phyloP scores from a whole-genome alignment of 352 stramenopile genomes.

The Globisporangium megalacanthum region DNA sequence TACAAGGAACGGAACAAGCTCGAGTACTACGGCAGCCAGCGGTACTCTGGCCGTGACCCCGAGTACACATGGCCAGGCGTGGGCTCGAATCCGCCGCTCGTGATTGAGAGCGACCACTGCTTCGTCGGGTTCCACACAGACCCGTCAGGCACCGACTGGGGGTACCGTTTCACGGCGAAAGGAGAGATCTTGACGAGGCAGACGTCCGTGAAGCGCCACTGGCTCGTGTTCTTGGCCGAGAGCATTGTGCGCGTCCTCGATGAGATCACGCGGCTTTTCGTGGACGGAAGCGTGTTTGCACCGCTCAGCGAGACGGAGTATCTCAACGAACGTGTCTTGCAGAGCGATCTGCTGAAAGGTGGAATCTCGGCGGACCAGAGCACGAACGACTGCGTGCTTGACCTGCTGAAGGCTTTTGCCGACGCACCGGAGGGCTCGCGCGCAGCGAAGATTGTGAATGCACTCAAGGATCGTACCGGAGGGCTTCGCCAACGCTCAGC shows the following conservation, averaged over 20 bases:
- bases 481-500: constrained; percentile 9
- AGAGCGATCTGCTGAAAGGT: constrained; percentile 67
- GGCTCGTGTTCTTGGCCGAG: constrained; percentile 51
- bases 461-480: constrained; percentile 28
- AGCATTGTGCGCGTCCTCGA: constrained; percentile 41
- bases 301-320: constrained; percentile 46
- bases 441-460: constrained; percentile 39
- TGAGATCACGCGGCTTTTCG: constrained; percentile 40
- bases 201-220: constrained; percentile 48
- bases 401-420: constrained; percentile 58
- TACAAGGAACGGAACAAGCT: constrained; percentile 58
- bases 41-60: constrained; percentile 69
- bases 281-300: constrained; percentile 40
- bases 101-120: constrained; percentile 75
- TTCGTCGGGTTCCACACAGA: constrained; percentile 85
- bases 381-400: constrained; percentile 52
- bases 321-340: constrained; percentile 43
- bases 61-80: constrained; percentile 83
- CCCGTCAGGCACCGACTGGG: constrained; percentile 79
- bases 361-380: constrained; percentile 36
- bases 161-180: constrained; percentile 67
- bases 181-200: constrained; percentile 64
- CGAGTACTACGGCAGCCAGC: constrained; percentile 58
- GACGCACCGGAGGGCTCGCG: constrained; percentile 28
- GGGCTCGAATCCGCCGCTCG: constrained; percentile 45